phyloP scores from a whole-genome alignment of 768 basidiomycete species.

The Floccularia luteovirens region DNA sequence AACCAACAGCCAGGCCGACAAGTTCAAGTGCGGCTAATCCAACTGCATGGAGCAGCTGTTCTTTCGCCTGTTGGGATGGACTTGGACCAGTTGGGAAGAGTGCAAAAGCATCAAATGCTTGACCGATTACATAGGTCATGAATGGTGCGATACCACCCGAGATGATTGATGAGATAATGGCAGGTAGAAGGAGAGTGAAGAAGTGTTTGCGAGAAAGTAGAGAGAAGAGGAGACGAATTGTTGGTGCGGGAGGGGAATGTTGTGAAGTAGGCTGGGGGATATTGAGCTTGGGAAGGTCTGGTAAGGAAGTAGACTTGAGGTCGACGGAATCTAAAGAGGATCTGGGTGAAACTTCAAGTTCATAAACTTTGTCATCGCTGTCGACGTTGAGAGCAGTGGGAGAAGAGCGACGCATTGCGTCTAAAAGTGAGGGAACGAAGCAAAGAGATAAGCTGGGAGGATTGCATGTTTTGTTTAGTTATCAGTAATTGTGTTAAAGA shows the following conservation, averaged over 20 bases:
- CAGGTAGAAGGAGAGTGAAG: slow-evolving; percentile 55
- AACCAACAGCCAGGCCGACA: slow-evolving; percentile 54
- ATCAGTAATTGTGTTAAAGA: too few relatives aligned
- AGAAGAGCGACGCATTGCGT: too few relatives aligned
- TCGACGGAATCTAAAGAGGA: slow-evolving; percentile 13
- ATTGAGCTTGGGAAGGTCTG: slow-evolving; percentile 4
- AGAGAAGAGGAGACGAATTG: slow-evolving; percentile 60
- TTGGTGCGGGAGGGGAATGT: slow-evolving; percentile 26
- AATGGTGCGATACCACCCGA: slow-evolving; percentile 74
- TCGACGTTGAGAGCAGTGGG: slow-evolving; percentile 14
- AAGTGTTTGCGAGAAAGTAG: slow-evolving; percentile 51
- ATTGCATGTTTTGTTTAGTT: too few relatives aligned
- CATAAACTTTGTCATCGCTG: slow-evolving; percentile 12
- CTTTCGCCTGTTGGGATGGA: slow-evolving; percentile 31
- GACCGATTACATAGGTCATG: slow-evolving; percentile 80
- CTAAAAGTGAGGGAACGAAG: too few relatives aligned
- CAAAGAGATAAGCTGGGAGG: too few relatives aligned
- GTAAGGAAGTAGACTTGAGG: slow-evolving; percentile 2
- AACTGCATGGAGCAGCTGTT: slow-evolving; percentile 46
- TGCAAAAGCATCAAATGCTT: slow-evolving; percentile 55
- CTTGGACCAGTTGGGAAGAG: slow-evolving; percentile 33
- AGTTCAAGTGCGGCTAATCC: slow-evolving; percentile 60
- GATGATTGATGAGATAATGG: slow-evolving; percentile 48
- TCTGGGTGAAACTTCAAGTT: slow-evolving; percentile 15
- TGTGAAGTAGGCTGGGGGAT: slow-evolving; percentile 9